phyloP scores from a whole-genome alignment of 2,329 filamentous ascomycete genomes.

The Stachybotrys elegans region DNA sequence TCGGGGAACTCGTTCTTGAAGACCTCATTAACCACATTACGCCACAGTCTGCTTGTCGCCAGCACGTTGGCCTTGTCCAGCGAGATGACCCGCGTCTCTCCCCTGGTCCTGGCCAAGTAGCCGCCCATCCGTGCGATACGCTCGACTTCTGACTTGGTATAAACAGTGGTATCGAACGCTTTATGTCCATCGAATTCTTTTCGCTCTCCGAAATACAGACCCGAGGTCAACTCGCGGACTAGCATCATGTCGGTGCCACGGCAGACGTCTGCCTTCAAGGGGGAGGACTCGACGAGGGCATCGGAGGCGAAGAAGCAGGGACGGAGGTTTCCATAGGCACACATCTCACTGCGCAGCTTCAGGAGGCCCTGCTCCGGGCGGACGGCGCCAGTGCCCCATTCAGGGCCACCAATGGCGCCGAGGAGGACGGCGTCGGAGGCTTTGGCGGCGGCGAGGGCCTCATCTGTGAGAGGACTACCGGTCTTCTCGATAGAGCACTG shows the following conservation, averaged over 20 bases:
- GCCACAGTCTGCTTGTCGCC: conserved; percentile 79
- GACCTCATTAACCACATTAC: conserved; percentile 74
- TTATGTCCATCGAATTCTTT: conserved; percentile 69
- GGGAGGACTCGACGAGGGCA: conserved; percentile 73
- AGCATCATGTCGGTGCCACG: conserved; percentile 84
- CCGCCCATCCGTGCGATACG: conserved; percentile 76
- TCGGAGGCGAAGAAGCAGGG: conserved; percentile 91
- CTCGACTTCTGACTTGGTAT: conserved; percentile 78
- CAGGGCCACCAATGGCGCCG: conserved; percentile 83
- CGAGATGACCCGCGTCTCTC: conserved; percentile 66
- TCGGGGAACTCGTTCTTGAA: conserved; percentile 85
- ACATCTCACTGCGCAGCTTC: conserved; percentile 82
- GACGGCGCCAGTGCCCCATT: conserved; percentile 86
- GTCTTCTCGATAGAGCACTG: conserved; percentile 85
- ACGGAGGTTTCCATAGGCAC: conserved; percentile 86
- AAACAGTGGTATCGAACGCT: conserved; percentile 80
- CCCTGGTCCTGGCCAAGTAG: conserved; percentile 67
- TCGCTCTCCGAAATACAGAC: conserved; percentile 88
- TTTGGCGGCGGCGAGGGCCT: conserved; percentile 75
- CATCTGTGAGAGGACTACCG: conserved; percentile 71
- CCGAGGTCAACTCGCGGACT: conserved; percentile 82
- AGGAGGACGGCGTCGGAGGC: conserved; percentile 81
- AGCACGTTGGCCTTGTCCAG: conserved; percentile 93
- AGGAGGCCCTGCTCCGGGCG: conserved; percentile 89
- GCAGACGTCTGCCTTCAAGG: conserved; percentile 78